These are phyloP conservation scores for Periglandula ipomoeae DNA, from an alignment of 2,329 filamentous ascomycete species.

Conservation along the genomic window DNA sequence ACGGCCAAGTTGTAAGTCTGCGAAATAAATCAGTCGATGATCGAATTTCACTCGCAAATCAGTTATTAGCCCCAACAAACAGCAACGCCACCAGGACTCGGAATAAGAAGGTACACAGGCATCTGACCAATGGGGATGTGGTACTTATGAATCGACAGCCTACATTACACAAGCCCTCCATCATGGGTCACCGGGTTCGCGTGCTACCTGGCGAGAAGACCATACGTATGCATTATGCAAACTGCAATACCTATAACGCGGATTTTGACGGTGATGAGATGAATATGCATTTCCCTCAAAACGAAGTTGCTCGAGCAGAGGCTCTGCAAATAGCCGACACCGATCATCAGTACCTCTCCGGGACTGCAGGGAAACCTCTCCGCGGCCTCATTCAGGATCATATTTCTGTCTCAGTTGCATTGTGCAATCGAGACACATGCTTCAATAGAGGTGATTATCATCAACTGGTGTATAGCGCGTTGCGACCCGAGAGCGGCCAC, in stretches of 20 bases:
- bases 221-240: conserved; percentile 98
- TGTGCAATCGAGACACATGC: conserved; percentile 87
- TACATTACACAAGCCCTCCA: conserved; percentile 95
- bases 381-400: conserved; percentile 98
- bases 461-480: conserved; percentile 81
- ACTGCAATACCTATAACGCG: conserved; percentile 98
- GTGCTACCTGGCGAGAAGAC: conserved; percentile 93
- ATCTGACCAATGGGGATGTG: conserved; percentile 92
- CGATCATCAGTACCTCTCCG: conserved; percentile 93
- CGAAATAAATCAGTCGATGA: conserved; percentile 83
- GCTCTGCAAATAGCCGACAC: conserved; percentile 91
- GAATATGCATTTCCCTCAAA: conserved; percentile 99
- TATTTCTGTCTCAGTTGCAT: conserved; percentile 83
- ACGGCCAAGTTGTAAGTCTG: conserved; percentile 81
- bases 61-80: conserved; percentile 73
- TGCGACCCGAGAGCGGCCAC: conserved; percentile 85
- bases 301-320: conserved; percentile 87
- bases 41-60: conserved; percentile 80
- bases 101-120: conserved; percentile 94
- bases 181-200: conserved; percentile 93
- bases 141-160: conserved; percentile 99
- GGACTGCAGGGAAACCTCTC: conserved; percentile 85
- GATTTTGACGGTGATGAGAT: conserved; percentile 99
- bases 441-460: conserved; percentile 85
- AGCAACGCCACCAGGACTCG: conserved; percentile 62